phyloP scores from a whole-genome alignment of 2,329 filamentous ascomycete genomes.

The Colletotrichum acutatum region DNA sequence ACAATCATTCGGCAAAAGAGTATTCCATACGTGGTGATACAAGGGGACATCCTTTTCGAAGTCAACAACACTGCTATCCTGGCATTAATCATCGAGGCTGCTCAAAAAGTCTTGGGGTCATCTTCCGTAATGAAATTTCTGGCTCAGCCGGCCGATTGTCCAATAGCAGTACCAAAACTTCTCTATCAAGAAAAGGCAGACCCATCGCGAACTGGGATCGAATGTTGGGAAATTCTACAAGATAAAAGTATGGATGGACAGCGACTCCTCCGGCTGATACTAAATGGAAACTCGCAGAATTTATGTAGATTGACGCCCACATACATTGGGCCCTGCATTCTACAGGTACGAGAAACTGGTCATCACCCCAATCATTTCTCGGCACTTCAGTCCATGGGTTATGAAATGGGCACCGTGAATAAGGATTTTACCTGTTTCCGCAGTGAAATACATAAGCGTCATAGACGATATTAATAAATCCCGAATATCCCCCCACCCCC shows the following conservation, averaged over 20 bases:
- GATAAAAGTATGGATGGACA: not conserved
- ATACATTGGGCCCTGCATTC: not conserved
- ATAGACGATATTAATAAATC: no score
- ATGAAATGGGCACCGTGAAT: not conserved
- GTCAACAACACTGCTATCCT: not conserved
- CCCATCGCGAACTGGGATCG: no score
- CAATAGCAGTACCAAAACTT: not conserved
- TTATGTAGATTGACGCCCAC: no score
- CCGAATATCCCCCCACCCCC: no score
- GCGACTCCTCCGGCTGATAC: not conserved
- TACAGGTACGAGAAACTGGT: not conserved
- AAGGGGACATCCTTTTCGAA: no score
- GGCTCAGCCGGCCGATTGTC: not conserved
- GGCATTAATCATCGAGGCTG: not conserved
- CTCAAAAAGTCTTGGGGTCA: not conserved
- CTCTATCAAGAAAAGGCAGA: no score
- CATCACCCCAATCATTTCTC: fast-evolving
- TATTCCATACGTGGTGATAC: no score
- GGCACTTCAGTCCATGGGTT: not conserved
- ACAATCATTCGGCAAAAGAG: no score
- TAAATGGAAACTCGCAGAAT: not conserved
- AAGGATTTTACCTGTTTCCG: not conserved
- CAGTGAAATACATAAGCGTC: no score
- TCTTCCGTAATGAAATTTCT: not conserved
- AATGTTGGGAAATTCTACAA: not conserved